Evolutionary conservation across 2,329 filamentous ascomycete genomes (phyloP).

Genomic region (Scolecobasidium constrictum): DNA sequence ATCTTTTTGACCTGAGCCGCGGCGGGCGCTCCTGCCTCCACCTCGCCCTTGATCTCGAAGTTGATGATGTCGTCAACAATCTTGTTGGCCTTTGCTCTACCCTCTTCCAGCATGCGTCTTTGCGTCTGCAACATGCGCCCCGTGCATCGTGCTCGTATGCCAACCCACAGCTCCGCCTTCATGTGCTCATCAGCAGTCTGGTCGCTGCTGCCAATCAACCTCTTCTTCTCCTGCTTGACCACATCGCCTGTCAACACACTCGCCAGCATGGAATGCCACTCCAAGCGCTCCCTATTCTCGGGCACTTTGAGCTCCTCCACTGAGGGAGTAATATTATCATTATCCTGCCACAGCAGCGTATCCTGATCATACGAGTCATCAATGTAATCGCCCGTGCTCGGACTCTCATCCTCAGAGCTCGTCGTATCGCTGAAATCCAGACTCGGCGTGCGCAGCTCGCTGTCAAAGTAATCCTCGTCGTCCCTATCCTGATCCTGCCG

Average conservation of each 20-base stretch:
- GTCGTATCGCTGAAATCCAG: conserved; percentile 62
- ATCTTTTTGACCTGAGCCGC: conserved; percentile 83
- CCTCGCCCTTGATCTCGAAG: conserved; percentile 89
- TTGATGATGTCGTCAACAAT: conserved; percentile 79
- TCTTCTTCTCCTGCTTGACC: conserved; percentile 94
- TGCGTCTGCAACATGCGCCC: conserved; percentile 78
- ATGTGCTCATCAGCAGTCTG: conserved; percentile 60
- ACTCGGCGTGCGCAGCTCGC: conserved; percentile 57
- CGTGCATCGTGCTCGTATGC: conserved; percentile 71
- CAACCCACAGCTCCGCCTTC: conserved; percentile 73
- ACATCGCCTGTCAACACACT: conserved; percentile 94
- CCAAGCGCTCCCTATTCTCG: conserved; percentile 76
- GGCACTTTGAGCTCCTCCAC: conserved; percentile 84
- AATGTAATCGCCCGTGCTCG: conserved; percentile 70
- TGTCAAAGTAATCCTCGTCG: conserved; percentile 57
- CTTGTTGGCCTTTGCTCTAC: conserved; percentile 59
- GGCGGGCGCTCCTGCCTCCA: conserved; percentile 79
- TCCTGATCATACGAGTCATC: conserved; percentile 88
- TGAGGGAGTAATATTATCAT: conserved; percentile 79
- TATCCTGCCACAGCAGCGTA: conserved; percentile 83
- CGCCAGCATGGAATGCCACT: conserved; percentile 97
- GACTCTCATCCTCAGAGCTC: conserved; percentile 83
- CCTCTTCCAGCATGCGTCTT: conserved; percentile 78
- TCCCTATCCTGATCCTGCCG: conserved; percentile 61
- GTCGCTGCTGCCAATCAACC: conserved; percentile 71